Evolutionary conservation across 2,329 filamentous ascomycete genomes (phyloP).

Genomic region (Alternaria sp.): DNA sequence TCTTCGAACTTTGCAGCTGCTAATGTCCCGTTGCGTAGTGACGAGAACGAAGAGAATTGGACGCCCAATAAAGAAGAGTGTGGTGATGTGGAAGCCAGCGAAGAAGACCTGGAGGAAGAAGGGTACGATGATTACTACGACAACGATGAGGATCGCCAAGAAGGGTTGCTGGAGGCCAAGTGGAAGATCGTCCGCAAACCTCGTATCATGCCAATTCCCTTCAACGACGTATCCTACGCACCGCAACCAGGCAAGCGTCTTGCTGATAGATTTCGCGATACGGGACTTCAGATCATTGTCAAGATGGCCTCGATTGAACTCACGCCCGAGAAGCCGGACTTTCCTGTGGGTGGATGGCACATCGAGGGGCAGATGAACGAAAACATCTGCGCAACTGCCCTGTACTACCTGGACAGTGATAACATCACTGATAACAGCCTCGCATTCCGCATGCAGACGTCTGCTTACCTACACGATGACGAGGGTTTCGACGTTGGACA

Average conservation of each 20-base stretch:
- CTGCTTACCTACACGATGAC: slow-evolving; percentile 6
- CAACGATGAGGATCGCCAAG: not conserved
- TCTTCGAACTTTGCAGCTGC: not conserved
- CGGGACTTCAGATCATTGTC: slow-evolving; percentile 65
- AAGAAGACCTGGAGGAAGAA: not conserved
- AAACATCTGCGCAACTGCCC: slow-evolving; percentile 66
- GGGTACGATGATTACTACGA: not conserved
- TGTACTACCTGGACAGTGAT: slow-evolving; percentile 67
- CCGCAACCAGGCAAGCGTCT: slow-evolving; percentile 15
- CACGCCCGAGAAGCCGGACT: slow-evolving; percentile 63
- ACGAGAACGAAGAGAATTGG: slow-evolving; percentile 22
- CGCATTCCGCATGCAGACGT: slow-evolving; percentile 29
- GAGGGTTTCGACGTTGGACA: slow-evolving; percentile 13
- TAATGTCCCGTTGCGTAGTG: slow-evolving; percentile 7
- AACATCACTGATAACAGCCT: slow-evolving; percentile 59
- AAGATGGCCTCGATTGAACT: slow-evolving; percentile 67
- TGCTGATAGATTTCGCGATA: slow-evolving; percentile 15
- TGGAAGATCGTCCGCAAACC: slow-evolving; percentile 27
- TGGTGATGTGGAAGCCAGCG: not conserved
- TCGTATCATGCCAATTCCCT: slow-evolving; percentile 12
- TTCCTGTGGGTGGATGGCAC: slow-evolving; percentile 62
- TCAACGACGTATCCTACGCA: slow-evolving; percentile 21
- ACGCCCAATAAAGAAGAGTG: slow-evolving; percentile 11
- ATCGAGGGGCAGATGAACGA: slow-evolving; percentile 62
- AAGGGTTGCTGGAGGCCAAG: slow-evolving; percentile 10